These are phyloP conservation scores for Candida namnaoensis DNA, from an alignment of 805 yeast genomes.

Conservation along the genomic window DNA sequence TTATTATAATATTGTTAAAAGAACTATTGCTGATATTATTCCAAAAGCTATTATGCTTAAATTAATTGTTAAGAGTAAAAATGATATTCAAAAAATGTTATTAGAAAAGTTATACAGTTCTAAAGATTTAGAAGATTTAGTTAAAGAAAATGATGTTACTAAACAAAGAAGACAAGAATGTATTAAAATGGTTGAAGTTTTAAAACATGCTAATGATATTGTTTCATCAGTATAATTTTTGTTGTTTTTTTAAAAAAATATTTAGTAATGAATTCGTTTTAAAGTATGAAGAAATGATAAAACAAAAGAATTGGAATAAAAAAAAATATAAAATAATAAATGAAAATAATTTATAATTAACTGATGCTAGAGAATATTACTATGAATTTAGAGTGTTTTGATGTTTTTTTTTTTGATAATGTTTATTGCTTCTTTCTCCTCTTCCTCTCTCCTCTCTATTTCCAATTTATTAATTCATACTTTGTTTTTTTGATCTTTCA, in stretches of 20 bases:
- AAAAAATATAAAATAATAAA: no score
- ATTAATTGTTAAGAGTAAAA: conserved; percentile 75
- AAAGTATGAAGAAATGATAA: neutral
- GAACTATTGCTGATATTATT: conserved; percentile 86
- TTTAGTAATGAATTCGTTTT: no score
- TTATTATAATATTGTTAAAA: conserved; percentile 85
- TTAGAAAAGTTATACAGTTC: conserved; percentile 79
- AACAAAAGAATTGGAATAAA: no score
- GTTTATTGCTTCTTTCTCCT: no score
- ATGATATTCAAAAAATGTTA: conserved; percentile 83
- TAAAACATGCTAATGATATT: conserved; percentile 84
- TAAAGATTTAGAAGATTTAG: conserved; percentile 64
- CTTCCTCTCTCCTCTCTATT: no score
- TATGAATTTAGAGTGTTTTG: no score
- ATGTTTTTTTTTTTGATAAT: no score
- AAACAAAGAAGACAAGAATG: conserved; percentile 94
- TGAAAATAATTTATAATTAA: no score
- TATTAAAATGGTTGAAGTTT: conserved; percentile 87
- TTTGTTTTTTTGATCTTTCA: no score
- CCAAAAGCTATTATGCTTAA: conserved; percentile 96
- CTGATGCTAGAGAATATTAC: no score
- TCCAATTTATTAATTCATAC: no score
- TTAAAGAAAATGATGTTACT: conserved; percentile 86
- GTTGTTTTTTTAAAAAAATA: no score
- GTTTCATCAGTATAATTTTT: conserved; percentile 36